Evolutionary conservation across 768 basidiomycete species (phyloP).

Genomic region (Podaxis pistillaris): DNA sequence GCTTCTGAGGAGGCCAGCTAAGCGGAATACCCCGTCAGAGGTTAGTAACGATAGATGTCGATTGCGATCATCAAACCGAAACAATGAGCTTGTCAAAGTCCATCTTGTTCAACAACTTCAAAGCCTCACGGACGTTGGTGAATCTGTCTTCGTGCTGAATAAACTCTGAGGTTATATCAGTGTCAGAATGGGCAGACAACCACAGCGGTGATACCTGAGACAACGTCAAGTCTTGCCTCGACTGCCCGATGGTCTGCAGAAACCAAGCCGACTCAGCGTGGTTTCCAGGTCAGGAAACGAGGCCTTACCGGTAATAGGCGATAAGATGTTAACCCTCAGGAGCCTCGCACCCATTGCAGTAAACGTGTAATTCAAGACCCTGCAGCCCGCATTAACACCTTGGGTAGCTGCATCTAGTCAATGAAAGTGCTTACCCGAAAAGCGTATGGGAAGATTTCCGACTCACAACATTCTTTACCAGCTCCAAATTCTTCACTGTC

Average conservation of each 20-base stretch:
- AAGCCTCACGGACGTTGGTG: conserved; percentile 61
- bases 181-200: no score
- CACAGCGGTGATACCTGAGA: conserved; percentile 54
- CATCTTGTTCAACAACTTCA: conserved; percentile 71
- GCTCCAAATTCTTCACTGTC: conserved; percentile 84
- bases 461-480: conserved; percentile 71
- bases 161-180: conserved; percentile 48
- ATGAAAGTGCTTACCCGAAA: conserved; percentile 56
- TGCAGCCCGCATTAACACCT: conserved; percentile 24
- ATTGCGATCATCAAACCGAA: conserved; percentile 40
- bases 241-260: conserved; percentile 57
- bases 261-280: not conserved
- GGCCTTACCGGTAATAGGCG: conserved; percentile 67
- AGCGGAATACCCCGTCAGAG: not conserved
- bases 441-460: conserved; percentile 74
- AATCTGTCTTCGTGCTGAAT: conserved; percentile 76
- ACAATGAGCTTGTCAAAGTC: conserved; percentile 89
- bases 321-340: conserved; percentile 75
- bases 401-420: not conserved
- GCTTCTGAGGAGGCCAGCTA: conserved; percentile 70
- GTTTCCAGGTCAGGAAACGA: not conserved
- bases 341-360: conserved; percentile 90
- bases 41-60: not conserved
- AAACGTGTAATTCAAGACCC: conserved; percentile 75
- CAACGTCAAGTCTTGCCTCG: conserved; percentile 81